phyloP scores from a whole-genome alignment of 2,329 filamentous ascomycete species.

The Hypoxylon sp. region DNA sequence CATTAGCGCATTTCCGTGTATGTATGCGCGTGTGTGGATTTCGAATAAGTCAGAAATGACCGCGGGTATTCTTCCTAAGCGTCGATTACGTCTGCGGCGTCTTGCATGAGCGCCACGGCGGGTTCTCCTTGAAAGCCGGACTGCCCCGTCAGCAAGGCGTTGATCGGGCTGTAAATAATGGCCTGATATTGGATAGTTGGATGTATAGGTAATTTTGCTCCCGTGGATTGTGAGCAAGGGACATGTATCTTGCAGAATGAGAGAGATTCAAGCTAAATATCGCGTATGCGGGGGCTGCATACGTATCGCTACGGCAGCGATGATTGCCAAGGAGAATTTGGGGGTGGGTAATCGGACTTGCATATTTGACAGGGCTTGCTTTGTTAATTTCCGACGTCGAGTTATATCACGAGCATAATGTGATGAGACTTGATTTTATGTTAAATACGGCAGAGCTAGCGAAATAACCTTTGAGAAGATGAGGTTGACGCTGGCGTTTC shows the following conservation, averaged over 20 bases:
- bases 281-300: conserved; percentile 24
- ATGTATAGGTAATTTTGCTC: background rate
- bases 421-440: conserved; percentile 1
- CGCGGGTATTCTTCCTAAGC: background rate
- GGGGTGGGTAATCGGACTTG: conserved; percentile 22
- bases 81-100: conserved; percentile 1
- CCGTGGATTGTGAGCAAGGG: background rate
- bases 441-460: conserved; percentile 3
- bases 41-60: conserved; percentile 5
- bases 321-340: conserved; percentile 28
- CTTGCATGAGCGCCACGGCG: conserved; percentile 9
- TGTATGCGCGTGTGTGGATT: conserved; percentile 9
- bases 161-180: conserved; percentile 1
- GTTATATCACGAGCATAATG: background rate
- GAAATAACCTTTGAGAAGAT: background rate
- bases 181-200: conserved; percentile 4
- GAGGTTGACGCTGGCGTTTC: conserved; percentile 7
- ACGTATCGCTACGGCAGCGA: conserved; percentile 30
- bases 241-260: background rate
- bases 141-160: background rate
- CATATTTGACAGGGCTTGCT: conserved; percentile 20
- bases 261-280: conserved; percentile 8
- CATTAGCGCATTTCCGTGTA: background rate
- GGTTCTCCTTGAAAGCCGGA: background rate
- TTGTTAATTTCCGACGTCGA: conserved; percentile 18